phyloP scores from a whole-genome alignment of 208 protist species.

The Naegleria fowleri region DNA sequence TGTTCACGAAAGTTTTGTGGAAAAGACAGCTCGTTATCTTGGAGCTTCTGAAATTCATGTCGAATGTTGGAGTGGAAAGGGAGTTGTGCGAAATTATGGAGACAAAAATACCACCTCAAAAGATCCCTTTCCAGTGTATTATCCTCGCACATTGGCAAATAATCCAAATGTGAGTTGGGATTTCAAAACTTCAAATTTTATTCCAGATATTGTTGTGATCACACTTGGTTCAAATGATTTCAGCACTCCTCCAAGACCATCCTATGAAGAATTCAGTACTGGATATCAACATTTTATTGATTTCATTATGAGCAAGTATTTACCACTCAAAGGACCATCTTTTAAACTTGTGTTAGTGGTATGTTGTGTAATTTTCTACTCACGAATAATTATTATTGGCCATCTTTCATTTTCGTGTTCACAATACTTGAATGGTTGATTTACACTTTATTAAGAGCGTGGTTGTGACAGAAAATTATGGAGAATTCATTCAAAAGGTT shows the following conservation, averaged over 20 bases:
- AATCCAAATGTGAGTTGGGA: slow-evolving; percentile 14
- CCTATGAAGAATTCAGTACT: background rate
- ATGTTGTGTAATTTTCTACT: no score
- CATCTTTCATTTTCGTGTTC: background rate
- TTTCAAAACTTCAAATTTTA: background rate
- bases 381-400: background rate
- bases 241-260: slow-evolving; percentile 1
- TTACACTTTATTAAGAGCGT: background rate
- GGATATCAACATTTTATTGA: slow-evolving; percentile 11
- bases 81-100: slow-evolving; percentile 19
- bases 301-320: background rate
- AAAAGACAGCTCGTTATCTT: background rate
- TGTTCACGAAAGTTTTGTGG: background rate
- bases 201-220: slow-evolving; percentile 30
- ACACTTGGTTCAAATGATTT: slow-evolving; percentile 28
- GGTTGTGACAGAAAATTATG: background rate
- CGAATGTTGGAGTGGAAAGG: slow-evolving; percentile 31
- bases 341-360: background rate
- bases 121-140: background rate
- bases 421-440: background rate
- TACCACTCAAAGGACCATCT: background rate
- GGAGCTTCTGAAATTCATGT: background rate
- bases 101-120: background rate
- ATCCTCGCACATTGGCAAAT: slow-evolving; percentile 8
- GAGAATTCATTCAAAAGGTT: background rate